Base-by-base conservation (phyloP, 345 rosid species). In the Eucalyptus regnans region DNA sequence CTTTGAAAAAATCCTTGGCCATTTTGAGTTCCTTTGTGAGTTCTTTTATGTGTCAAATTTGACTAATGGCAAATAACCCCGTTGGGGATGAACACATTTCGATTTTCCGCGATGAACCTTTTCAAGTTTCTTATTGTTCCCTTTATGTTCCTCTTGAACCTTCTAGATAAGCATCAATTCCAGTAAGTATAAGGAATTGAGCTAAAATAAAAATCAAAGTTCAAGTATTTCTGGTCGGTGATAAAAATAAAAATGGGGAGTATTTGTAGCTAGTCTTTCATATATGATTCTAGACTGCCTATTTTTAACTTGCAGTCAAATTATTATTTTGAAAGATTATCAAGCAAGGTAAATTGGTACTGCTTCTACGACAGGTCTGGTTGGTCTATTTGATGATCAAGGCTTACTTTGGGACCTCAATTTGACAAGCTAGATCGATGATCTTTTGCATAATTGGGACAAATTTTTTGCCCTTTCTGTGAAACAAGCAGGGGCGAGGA, bases 401-500 rank as follows among this genome's bases (percentile, higher is more conserved):
- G 37, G 18, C 71, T 29, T n/a, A 13, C 71, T 64, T n/a, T 66
- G 41, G 22, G 41, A 66, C 41, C 31, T n/a, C 2, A 66, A 31
- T n/a, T 31, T 17, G 9, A 4, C 15, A 3, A 66, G 20, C 20
- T 15, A 0, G 15, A 16, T 66, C 6, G 6, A 66, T 66, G 41
- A 15, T 8, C 76, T 66, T n/a, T 7, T 2, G 41, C 41, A 66
- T 66, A 7, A 29, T 29, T 2, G 2, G n/a, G 25, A 13, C 9
- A 14, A 25, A 13, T 13, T 64, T 66, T 15, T 64, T 31, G 12
- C 22, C 41, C 6, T 7, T 15, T 8, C 5, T 60, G 2, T 60
- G 66, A 11, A 60, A 27, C 41, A 66, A 31, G 41, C 0, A 0
- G 10, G 11, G 76, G 10, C 3, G 4, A n/a, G 6, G 20, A 31